Base-by-base conservation (phyloP, 495 filamentous ascomycete species). In the Penicillium psychrofluorescens region DNA sequence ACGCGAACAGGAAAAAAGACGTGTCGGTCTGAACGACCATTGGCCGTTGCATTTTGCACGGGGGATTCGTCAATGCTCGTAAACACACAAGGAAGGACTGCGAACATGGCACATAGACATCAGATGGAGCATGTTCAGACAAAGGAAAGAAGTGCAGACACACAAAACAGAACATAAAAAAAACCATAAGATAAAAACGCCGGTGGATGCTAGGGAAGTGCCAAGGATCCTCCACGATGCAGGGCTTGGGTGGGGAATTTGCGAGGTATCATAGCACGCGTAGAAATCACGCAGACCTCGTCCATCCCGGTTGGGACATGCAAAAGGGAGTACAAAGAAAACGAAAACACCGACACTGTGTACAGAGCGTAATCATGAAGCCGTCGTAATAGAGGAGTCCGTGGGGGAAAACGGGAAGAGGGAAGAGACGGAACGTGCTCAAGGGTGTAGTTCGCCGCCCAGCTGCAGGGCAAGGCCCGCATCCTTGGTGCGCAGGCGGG, bases 371-470 rank as follows among this genome's bases (percentile, higher is more conserved):
- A 49, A 51, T 69, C 67, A 61, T 71, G 35, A 68, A 41, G 38
- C 44, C 22, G 54, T 56, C 56, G 43, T 67, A 37, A 58, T 45
- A 48, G 40, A 41, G 35, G 53, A n/a, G 35, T 40, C 46, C 29
- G 32, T n/a, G 32, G 32, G 0, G 43, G 45, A 38, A 37, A 36
- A 45, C 34, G 12, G 33, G 36, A 34, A 35, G 32, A 40, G 12
- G 35, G 11, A n/a, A 39, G n/a, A 29, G 15, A 32, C 29, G 10
- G 8, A 34, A 7, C 8, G 12, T n/a, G 8, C 30, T 49, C 51
- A 70, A 33, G 61, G 70, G 14, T 61, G 63, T 11, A 73, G 47
- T 45, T 71, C 70, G 39, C 64, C 70, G 11, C 70, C 70, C 16
- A 73, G 65, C 44, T 73, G 67, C 34, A 73, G 36, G 10, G 66